These are phyloP conservation scores for Chrysophaeum taylorii DNA, from an alignment of 352 stramenopile species.

Conservation along the genomic window DNA sequence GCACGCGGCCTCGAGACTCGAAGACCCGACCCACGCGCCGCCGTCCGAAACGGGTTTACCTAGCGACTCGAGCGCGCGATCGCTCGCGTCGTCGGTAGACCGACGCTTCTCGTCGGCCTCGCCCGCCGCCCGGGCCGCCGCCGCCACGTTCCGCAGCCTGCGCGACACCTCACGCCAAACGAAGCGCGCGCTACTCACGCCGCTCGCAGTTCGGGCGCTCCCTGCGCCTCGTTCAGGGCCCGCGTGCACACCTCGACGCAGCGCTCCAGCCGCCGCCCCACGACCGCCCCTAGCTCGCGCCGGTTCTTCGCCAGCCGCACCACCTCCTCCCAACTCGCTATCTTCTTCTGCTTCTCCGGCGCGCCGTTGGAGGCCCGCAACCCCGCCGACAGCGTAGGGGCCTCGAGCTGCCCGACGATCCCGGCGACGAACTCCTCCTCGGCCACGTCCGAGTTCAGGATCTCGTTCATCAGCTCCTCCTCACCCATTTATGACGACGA, in stretches of 20 bases:
- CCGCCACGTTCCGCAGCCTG: not conserved
- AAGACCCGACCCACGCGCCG: not conserved
- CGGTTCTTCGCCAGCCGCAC: not conserved
- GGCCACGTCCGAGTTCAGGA: too few relatives aligned
- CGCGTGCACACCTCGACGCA: not conserved
- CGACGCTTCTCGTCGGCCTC: not conserved
- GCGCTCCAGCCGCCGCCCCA: not conserved
- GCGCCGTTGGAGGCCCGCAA: too few relatives aligned
- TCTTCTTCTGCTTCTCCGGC: too few relatives aligned
- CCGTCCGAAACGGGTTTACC: not conserved
- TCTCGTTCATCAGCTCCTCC: too few relatives aligned
- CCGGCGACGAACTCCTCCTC: too few relatives aligned
- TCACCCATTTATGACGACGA: too few relatives aligned
- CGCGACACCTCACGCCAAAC: too few relatives aligned
- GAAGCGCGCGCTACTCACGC: too few relatives aligned
- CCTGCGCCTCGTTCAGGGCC: not conserved
- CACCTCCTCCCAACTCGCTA: not conserved
- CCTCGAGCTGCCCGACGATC: too few relatives aligned
- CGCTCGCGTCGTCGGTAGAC: not conserved
- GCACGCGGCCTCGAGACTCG: not conserved
- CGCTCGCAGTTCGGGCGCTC: not conserved
- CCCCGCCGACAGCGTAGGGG: too few relatives aligned
- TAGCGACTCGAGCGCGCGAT: not conserved
- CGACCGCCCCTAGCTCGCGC: not conserved
- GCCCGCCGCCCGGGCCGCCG: not conserved